Conservation (phyloP, 2,329 filamentous ascomycete genomes). For the Ascomycota sp. region DNA sequence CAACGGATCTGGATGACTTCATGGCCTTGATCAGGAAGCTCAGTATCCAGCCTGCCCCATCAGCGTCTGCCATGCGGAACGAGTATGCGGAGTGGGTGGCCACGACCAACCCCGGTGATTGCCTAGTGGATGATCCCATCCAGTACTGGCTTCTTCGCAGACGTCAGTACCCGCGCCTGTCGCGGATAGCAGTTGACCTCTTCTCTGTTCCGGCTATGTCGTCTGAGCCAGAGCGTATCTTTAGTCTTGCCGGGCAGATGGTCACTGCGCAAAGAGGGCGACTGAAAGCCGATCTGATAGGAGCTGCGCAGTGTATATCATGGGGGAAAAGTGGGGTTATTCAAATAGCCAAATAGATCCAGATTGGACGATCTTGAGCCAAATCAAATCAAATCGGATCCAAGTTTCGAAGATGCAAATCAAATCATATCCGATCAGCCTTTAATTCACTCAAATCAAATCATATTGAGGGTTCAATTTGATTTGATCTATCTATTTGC, state of each 20-base stretch:
- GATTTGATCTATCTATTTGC: background rate
- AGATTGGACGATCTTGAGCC: background rate
- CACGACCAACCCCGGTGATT: slow-evolving; percentile 1
- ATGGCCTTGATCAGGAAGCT: background rate
- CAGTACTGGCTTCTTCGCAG: too few relatives aligned
- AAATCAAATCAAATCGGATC: background rate
- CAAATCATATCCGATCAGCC: background rate
- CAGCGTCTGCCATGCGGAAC: background rate
- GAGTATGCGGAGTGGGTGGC: slow-evolving; percentile 2
- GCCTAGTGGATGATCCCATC: too few relatives aligned
- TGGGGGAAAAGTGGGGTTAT: background rate
- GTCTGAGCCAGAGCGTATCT: too few relatives aligned
- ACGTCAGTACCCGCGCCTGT: too few relatives aligned
- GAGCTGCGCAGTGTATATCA: too few relatives aligned
- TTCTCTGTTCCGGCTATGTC: slow-evolving; percentile 34
- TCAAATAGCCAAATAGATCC: background rate
- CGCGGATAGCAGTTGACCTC: slow-evolving; percentile 36
- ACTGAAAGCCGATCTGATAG: slow-evolving; percentile 5
- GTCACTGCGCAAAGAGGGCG: slow-evolving; percentile 31
- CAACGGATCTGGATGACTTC: background rate
- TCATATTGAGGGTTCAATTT: background rate
- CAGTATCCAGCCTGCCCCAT: background rate
- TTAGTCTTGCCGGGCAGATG: slow-evolving; percentile 29
- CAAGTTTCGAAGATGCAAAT: background rate
- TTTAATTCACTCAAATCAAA: background rate